These are phyloP conservation scores for Mallotus nudiflorus DNA, from an alignment of 345 rosid genomes.

Conservation along the genomic window DNA sequence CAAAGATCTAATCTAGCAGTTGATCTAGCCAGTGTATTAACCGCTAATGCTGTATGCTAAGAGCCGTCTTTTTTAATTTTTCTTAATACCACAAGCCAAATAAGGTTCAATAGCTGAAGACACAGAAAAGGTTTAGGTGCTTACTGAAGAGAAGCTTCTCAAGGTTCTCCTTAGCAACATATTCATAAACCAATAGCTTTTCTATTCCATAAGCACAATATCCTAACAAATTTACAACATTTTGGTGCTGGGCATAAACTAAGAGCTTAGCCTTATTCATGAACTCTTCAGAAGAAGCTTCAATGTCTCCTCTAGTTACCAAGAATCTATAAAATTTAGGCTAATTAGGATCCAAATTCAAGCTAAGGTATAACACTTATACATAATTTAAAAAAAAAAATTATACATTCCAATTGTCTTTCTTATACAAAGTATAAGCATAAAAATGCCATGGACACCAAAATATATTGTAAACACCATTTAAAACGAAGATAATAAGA, in stretches of 20 bases:
- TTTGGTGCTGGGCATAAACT: conserved; percentile 89
- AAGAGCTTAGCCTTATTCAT: conserved; percentile 83
- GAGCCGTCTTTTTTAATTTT: too few relatives aligned
- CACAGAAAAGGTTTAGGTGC: conserved; percentile 23
- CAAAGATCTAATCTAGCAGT: too few relatives aligned
- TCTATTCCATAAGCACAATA: conserved; percentile 79
- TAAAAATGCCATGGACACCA: too few relatives aligned
- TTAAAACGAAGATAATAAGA: too few relatives aligned
- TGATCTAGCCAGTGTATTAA: too few relatives aligned
- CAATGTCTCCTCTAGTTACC: conserved; percentile 62
- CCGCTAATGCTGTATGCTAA: too few relatives aligned
- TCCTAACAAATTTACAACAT: conserved; percentile 86
- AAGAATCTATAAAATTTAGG: not conserved
- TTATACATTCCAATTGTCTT: too few relatives aligned
- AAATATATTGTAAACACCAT: not conserved
- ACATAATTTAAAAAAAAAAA: too few relatives aligned
- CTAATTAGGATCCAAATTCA: not conserved
- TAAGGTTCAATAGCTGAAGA: not conserved
- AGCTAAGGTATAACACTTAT: not conserved
- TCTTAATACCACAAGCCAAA: not conserved
- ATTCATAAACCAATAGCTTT: conserved; percentile 93
- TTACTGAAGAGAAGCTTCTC: conserved; percentile 95
- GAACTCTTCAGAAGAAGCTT: conserved; percentile 91
- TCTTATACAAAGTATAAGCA: not conserved
- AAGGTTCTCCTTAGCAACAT: conserved; percentile 75